A percentile compares a stretch with the other conserved stretches of the same genome.
Evolutionary conservation across 768 basidiomycete species (phyloP).

Genomic region (Leccinum aurantiacum): DNA sequence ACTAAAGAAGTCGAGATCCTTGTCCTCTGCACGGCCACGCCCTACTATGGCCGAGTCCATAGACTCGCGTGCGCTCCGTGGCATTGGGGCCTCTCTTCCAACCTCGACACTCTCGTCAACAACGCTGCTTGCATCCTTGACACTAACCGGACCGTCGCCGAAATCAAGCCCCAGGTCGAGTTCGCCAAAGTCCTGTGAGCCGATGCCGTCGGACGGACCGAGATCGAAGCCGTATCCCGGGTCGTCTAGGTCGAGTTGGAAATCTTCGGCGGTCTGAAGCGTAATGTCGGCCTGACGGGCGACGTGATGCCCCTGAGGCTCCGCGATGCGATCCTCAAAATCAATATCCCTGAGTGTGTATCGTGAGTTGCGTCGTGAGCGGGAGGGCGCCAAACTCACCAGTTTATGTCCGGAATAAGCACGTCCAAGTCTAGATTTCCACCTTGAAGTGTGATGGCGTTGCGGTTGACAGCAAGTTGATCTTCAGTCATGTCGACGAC

Average conservation of each 20-base stretch:
- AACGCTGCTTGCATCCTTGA: slow-evolving; percentile 49
- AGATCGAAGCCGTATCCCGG: slow-evolving; percentile 70
- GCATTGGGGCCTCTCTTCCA: slow-evolving; percentile 66
- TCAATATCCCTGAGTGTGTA: slow-evolving; percentile 65
- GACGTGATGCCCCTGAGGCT: slow-evolving; percentile 74
- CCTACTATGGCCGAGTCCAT: slow-evolving; percentile 63
- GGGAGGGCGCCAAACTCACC: slow-evolving; percentile 43
- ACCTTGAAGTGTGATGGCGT: slow-evolving; percentile 83
- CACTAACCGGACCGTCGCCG: slow-evolving; percentile 53
- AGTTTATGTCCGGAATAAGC: slow-evolving; percentile 76
- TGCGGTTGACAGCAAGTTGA: slow-evolving; percentile 81
- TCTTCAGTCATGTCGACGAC: slow-evolving; percentile 96
- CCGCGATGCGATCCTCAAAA: slow-evolving; percentile 63
- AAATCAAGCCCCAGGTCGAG: slow-evolving; percentile 78
- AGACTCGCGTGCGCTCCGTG: slow-evolving; percentile 49
- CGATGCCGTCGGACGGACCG: slow-evolving; percentile 78
- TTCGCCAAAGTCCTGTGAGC: slow-evolving; percentile 76
- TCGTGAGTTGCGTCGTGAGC: slow-evolving; percentile 9
- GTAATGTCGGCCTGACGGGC: slow-evolving; percentile 89
- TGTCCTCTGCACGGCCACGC: slow-evolving; percentile 41
- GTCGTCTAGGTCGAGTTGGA: slow-evolving; percentile 62
- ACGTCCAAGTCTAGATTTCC: slow-evolving; percentile 79
- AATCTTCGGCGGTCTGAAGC: slow-evolving; percentile 73
- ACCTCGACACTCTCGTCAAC: slow-evolving; percentile 62
- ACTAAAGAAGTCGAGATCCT: slow-evolving; percentile 66